Base-by-base conservation (phyloP, 192 early-diverging fungal species). In the Entrophospora sp. region DNA sequence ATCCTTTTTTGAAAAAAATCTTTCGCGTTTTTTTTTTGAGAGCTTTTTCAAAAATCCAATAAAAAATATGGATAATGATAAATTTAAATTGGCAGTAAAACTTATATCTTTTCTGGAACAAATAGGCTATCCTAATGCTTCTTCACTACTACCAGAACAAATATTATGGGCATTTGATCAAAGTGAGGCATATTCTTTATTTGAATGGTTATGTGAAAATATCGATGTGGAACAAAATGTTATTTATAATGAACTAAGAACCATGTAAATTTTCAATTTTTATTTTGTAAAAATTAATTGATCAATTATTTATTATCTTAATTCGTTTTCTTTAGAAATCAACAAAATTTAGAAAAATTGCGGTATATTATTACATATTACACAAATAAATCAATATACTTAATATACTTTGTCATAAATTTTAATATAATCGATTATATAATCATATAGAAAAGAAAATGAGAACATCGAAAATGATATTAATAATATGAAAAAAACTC, bases 141-240 rank as follows among this genome's bases (percentile, higher is more conserved):
- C 49, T 24, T 14, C 12, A 36, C 40, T 66, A 66, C 34, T 20
- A 30, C 64, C 64, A 13, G 49, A 66, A 53, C 49, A 66, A 55
- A 35, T 66, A 28, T 55, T 28, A 5, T 66, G 64, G 64, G 48
- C 49, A 13, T 49, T 22, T 55, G 64, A 66, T 30, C 22, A 20
- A 20, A 4, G n/a, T 25, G 46, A 51, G 40, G 40, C 37, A 8
- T 49, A 28, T 37, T 22, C 27, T 31, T 30, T 66, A 42, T 31
- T 66, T 18, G 25, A 66, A 5, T 66, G 64, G 64, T 42, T 66
- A 55, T 42, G 64, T 32, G 25, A 52, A 36, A 53, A 38, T 31
- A 42, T 66, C 9, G 64, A 66, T 43, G 9, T 36, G 46, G 64
- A 66, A 51, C n/a, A 66, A 24, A 66, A 66, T 51, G 46, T 53